A percentile compares a stretch with the other conserved stretches of the same genome.
Evolutionary conservation across 2,329 filamentous ascomycete genomes (phyloP).

Genomic region (Exutisphaerella laricina): DNA sequence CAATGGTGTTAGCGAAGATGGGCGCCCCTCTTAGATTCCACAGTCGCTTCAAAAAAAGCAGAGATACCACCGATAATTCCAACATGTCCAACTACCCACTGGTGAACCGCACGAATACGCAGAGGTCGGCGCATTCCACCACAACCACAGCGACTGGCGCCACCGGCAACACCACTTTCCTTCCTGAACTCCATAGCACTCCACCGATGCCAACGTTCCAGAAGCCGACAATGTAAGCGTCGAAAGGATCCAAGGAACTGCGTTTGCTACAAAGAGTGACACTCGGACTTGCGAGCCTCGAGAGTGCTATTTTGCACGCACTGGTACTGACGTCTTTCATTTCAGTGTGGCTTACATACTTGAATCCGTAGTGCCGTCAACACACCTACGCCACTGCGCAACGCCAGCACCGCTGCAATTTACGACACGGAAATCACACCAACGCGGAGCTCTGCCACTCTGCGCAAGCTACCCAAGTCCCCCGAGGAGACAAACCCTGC

Average conservation of each 20-base stretch:
- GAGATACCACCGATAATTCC: conserved; percentile 8
- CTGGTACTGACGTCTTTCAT: no score
- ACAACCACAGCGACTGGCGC: conserved; percentile 16
- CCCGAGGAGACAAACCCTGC: no score
- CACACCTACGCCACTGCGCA: conserved; percentile 8
- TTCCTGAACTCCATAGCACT: conserved; percentile 28
- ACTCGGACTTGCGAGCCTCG: no score
- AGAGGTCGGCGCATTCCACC: conserved; percentile 13
- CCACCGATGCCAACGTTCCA: conserved; percentile 30
- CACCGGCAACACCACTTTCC: conserved; percentile 18
- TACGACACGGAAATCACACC: conserved; percentile 10
- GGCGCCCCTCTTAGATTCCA: conserved; percentile 10
- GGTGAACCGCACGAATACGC: conserved; percentile 21
- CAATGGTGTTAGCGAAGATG: conserved; percentile 7
- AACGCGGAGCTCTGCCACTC: conserved; percentile 3
- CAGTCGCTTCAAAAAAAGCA: conserved; percentile 19
- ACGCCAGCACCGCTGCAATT: background rate
- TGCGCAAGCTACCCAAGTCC: no score
- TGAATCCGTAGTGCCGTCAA: no score
- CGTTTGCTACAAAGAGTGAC: background rate
- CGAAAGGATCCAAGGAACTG: background rate
- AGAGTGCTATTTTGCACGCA: no score
- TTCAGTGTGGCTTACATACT: no score
- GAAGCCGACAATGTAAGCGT: conserved; percentile 15
- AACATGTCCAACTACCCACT: conserved; percentile 16